These are phyloP conservation scores for Tuber microsphaerosporum DNA, from an alignment of 495 filamentous ascomycete species.

Conservation along the genomic window DNA sequence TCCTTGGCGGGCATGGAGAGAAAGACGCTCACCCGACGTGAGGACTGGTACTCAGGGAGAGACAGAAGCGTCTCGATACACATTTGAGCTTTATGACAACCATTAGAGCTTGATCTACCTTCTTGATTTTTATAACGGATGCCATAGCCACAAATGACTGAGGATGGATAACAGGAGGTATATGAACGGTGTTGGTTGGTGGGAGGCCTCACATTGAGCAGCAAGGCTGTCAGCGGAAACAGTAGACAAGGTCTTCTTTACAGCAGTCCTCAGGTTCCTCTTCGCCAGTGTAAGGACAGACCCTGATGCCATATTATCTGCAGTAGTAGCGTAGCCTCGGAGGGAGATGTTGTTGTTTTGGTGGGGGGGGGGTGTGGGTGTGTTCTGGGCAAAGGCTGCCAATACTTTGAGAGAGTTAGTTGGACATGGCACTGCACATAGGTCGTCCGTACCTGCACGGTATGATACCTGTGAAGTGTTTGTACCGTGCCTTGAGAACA, in stretches of 20 bases:
- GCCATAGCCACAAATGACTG: neutral
- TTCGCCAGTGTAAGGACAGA: slow-evolving; percentile 26
- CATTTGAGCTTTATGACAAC: slow-evolving; percentile 26
- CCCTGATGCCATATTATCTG: slow-evolving; percentile 16
- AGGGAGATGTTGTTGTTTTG: neutral
- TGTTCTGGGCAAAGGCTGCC: neutral
- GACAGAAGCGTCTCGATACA: slow-evolving; percentile 29
- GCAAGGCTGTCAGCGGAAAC: slow-evolving; percentile 20
- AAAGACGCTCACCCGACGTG: slow-evolving; percentile 66
- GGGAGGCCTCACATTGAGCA: slow-evolving; percentile 27
- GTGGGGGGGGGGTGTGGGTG: neutral
- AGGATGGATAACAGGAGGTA: neutral
- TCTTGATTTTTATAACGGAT: neutral
- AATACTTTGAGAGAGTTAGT: neutral
- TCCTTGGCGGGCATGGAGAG: slow-evolving; percentile 86
- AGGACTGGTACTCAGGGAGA: slow-evolving; percentile 37
- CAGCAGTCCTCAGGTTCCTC: slow-evolving; percentile 29
- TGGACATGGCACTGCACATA: neutral
- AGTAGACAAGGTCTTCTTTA: slow-evolving; percentile 30
- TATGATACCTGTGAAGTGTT: neutral
- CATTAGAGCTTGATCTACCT: slow-evolving; percentile 9
- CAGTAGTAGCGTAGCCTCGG: neutral
- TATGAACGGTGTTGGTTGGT: neutral
- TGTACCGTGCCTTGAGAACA: neutral
- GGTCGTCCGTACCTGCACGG: too few relatives aligned